phyloP scores from a whole-genome alignment of 805 yeast species.

The Sungouiozyma ichnusensis region DNA sequence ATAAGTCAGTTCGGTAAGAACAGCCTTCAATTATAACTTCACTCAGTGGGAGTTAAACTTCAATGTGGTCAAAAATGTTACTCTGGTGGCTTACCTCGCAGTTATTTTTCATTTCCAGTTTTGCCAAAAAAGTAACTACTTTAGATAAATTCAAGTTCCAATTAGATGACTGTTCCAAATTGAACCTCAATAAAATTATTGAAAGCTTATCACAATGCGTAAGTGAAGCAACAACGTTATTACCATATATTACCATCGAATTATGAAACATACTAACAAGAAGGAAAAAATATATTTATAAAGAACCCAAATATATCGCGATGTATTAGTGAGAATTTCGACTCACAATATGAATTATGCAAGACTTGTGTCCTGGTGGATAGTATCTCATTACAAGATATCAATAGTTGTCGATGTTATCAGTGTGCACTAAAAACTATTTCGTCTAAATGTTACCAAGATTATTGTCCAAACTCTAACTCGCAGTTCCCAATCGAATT shows the following conservation, averaged over 20 bases:
- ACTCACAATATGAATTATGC: constrained; percentile 9
- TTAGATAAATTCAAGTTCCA: neutral
- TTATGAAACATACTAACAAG: neutral
- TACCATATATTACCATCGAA: neutral
- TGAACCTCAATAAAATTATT: neutral
- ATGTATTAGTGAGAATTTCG: constrained; percentile 9
- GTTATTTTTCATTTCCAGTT: neutral
- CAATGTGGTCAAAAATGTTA: neutral
- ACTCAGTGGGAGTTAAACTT: no score
- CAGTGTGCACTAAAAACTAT: constrained; percentile 12
- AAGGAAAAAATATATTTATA: neutral
- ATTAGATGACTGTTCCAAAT: neutral
- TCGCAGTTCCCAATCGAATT: neutral
- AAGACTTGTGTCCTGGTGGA: constrained; percentile 11
- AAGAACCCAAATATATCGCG: constrained; percentile 1
- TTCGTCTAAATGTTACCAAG: constrained; percentile 8
- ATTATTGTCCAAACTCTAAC: constrained; percentile 6
- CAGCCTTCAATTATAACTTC: no score
- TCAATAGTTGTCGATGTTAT: constrained; percentile 15
- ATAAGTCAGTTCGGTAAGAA: no score
- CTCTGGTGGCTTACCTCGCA: neutral
- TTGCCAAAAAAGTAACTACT: neutral
- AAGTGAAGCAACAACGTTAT: neutral
- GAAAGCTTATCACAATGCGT: neutral
- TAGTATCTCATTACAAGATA: constrained; percentile 5